phyloP scores from a whole-genome alignment of 2,329 filamentous ascomycete genomes.

The Chrysosporium keratinophilum region DNA sequence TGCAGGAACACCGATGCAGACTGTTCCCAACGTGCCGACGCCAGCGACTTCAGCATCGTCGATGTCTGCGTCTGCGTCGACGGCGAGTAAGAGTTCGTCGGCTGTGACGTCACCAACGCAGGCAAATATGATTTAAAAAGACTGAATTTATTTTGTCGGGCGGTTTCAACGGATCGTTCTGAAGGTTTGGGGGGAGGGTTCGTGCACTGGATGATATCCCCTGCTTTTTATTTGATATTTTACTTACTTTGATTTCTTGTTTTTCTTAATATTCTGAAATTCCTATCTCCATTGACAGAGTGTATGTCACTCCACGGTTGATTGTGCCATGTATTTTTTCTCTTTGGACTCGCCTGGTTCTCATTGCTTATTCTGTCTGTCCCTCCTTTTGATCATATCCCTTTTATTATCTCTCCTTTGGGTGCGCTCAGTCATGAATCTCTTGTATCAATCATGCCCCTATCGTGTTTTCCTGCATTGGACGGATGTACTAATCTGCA shows the following conservation, averaged over 20 bases:
- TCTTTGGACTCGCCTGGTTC: not conserved
- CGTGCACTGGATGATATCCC: not conserved
- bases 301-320: too few species aligned
- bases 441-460: not conserved
- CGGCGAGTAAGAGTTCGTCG: not conserved
- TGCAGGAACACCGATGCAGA: constrained; percentile 19
- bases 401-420: not conserved
- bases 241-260: not conserved
- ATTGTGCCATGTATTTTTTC: not conserved
- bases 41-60: not conserved
- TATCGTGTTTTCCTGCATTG: not conserved
- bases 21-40: constrained; percentile 2
- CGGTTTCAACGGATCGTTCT: not conserved
- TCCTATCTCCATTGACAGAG: too few species aligned
- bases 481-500: not conserved
- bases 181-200: not conserved
- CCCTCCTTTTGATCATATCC: not conserved
- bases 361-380: not conserved
- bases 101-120: not conserved
- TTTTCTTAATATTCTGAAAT: not conserved
- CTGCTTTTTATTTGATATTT: not conserved
- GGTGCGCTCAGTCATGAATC: constrained; percentile 5
- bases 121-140: constrained; percentile 7
- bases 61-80: not conserved
- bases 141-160: not conserved